Base-by-base conservation (phyloP, 2,329 filamentous ascomycete species). In the Curvularia sp. region DNA sequence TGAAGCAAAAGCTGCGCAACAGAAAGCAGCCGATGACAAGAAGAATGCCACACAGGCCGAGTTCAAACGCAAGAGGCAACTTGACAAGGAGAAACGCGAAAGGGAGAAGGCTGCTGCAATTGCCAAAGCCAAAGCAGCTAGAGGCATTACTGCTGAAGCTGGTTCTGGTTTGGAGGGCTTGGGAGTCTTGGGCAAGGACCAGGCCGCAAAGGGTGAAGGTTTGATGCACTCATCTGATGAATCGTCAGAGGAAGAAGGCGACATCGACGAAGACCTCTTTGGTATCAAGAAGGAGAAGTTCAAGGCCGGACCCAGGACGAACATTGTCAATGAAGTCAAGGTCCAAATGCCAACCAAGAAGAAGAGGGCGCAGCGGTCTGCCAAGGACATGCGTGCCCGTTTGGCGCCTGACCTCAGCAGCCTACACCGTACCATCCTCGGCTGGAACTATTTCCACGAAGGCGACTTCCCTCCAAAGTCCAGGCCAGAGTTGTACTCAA, bases 371-470 rank as follows among this genome's bases (percentile, higher is more conserved):
- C 83, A 89, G 62, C 87, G 94, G 49, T 94, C 93, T 15, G 87
- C 89, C 46, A 96, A 96, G 77, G 95, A 99, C 78, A 94, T 97
- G 87, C 89, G 94, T 67, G 94, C 95, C 63, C 89, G 95, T 62
- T 83, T 99, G 59, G 90, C 93, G 31, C 95, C 96, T 7, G 92
- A 96, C 65, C 89, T 99, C 79, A 89, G 92, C 38, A 84, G 87
- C 15, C 80, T 99, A 30, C 95, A 98, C 74, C 89, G 90, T 68
- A 89, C 89, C 18, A 92, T 99, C 50, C 85, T 99, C 3, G 86
- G 90, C 55, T 99, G 95, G 95, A 91, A 99, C 65, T 96, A 96
- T 65, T 99, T 97, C 76, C 91, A 97, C 70, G 82, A 88, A 46
- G 92, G 93, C 28, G 92, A 93, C 70, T 90, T 93, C 58, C 95